Conservation (phyloP, 352 stramenopile genomes). For the Phytopythium delawarense region DNA sequence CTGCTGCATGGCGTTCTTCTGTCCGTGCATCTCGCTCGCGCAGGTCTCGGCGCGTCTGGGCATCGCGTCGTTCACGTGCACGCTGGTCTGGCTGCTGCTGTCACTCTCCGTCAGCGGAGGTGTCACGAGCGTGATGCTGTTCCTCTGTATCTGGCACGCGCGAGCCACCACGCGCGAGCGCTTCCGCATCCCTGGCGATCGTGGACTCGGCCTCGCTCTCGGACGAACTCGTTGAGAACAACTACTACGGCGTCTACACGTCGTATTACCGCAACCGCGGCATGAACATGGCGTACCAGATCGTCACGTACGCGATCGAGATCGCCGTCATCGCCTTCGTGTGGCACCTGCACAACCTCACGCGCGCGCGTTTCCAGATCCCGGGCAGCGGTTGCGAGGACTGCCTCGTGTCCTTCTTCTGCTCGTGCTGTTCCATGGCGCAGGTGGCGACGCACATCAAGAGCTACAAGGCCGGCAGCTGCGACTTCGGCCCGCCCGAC, state of each 20-base stretch:
- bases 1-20: too few relatives aligned
- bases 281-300: not conserved
- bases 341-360: constrained; percentile 16
- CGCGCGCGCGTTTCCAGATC: constrained; percentile 21
- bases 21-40: too few relatives aligned
- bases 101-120: too few relatives aligned
- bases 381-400: constrained; percentile 19
- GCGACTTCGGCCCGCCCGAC: constrained; percentile 30
- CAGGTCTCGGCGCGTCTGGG: too few relatives aligned
- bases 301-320: not conserved
- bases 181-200: too few relatives aligned
- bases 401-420: constrained; percentile 24
- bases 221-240: not conserved
- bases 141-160: too few relatives aligned
- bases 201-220: not conserved
- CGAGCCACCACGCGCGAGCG: too few relatives aligned
- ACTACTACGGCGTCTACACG: constrained; percentile 5
- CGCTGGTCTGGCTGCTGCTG: too few relatives aligned
- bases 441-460: constrained; percentile 46
- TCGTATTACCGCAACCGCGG: too few relatives aligned
- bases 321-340: constrained; percentile 3
- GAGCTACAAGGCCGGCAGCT: too few relatives aligned
- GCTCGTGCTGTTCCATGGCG: constrained; percentile 30
- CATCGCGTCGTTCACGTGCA: too few relatives aligned
- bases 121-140: too few relatives aligned